Evolutionary conservation across 179 eudicot genomes (phyloP).

Genomic region (Gypsophila paniculata): DNA sequence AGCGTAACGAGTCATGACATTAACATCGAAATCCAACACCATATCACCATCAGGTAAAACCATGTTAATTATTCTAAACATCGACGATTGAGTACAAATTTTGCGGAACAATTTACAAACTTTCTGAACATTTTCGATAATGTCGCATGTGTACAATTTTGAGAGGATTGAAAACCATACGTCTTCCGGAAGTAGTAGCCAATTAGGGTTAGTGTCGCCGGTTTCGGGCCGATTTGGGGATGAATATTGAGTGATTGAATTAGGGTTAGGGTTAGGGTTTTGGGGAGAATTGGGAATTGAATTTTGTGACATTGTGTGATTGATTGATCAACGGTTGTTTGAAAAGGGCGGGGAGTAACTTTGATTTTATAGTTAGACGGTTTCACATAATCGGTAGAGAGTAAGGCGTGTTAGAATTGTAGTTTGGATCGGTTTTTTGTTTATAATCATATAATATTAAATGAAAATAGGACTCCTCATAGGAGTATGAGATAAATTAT

Average conservation of each 20-base stretch:
- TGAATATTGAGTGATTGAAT: conserved; percentile 7
- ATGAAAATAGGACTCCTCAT: too few relatives aligned
- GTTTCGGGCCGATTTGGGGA: conserved; percentile 6
- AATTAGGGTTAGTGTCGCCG: conserved; percentile 3
- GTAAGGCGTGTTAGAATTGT: too few relatives aligned
- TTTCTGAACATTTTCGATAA: conserved; percentile 25
- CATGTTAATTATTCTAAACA: conserved; percentile 26
- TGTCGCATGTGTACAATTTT: conserved; percentile 17
- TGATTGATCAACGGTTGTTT: neutral
- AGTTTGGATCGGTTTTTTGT: too few relatives aligned
- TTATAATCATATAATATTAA: too few relatives aligned
- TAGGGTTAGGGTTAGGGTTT: conserved; percentile 21
- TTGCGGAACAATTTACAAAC: conserved; percentile 29
- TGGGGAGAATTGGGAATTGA: neutral
- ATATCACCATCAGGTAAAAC: neutral
- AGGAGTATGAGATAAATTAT: too few relatives aligned
- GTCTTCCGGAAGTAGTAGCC: conserved; percentile 21
- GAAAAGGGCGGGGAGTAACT: too few relatives aligned
- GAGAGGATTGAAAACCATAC: conserved; percentile 21
- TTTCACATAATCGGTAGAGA: too few relatives aligned
- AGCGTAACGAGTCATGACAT: conserved; percentile 19
- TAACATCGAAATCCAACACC: conserved; percentile 12
- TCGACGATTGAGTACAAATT: conserved; percentile 21
- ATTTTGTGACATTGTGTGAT: neutral
- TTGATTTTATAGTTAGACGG: too few relatives aligned